Base-by-base conservation (phyloP, 306 rosid genomes). In the Medicago arabica region DNA sequence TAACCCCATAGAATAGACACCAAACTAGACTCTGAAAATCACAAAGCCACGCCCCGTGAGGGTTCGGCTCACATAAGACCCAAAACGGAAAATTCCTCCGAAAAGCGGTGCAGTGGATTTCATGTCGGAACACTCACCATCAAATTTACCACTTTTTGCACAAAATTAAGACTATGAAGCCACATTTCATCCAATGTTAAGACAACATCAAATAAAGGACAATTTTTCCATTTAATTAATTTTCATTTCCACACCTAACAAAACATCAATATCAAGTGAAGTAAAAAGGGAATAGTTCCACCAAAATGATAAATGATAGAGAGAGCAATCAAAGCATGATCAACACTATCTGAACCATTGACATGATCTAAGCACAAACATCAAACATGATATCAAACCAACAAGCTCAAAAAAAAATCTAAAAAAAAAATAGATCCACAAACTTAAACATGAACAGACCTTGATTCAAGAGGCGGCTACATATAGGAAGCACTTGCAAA, bases 381-480 rank as follows among this genome's bases (percentile, higher is more conserved):
- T 70, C 81, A 70, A 80, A 21, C 40, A 80, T 17, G 8, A 43
- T 18, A 63, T 58, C 31, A 54, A 55, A 9, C 71, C 77, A 71
- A 66, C 28, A 77, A 14, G 40, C 28, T 43, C 8, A 4, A 49
- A 53, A 80, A 57, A 81, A 58, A 23, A 60, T 60, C 43, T 8
- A 11, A 2, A 67, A 67, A 2, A 67, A 67, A 71, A 15, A 74
- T 46, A 82, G 92, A 87, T 87, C 92, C 83, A 82, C 53, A 75
- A 76, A 72, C 17, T 19, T 66, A 69, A 72, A 82, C 15, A 38
- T 66, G 75, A 72, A 76, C 43, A 71, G 40, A 91, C 98, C 98
- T 91, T 93, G 98, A 89, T 91, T 91, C 79, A 93, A 84, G 58
- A 93, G 88, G 28, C 98, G 93, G 80, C 89, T 88, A 67, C 97